phyloP scores from a whole-genome alignment of 306 rosid species.

The Dryas octopetala region DNA sequence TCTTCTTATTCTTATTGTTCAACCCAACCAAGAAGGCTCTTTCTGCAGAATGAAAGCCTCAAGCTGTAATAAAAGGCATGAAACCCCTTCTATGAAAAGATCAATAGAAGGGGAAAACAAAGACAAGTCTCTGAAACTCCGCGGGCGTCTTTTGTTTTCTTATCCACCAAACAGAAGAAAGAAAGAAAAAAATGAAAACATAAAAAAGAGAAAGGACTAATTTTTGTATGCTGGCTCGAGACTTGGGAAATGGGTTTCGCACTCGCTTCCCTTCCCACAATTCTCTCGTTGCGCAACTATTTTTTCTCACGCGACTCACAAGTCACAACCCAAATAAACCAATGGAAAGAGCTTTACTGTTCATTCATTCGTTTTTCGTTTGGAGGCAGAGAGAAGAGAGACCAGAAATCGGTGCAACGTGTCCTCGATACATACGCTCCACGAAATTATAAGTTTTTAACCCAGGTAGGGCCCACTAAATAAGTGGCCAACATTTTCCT shows the following conservation, averaged over 20 bases:
- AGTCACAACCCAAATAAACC: neutral
- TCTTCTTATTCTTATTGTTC: neutral
- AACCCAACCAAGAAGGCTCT: constrained; percentile 15
- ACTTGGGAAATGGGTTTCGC: neutral
- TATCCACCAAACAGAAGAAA: neutral
- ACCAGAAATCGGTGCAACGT: constrained; percentile 20
- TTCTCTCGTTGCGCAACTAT: constrained; percentile 21
- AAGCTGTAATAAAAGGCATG: neutral
- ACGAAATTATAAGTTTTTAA: neutral
- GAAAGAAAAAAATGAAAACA: neutral
- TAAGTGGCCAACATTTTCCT: neutral
- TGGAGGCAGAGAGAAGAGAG: neutral
- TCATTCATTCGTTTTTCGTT: neutral
- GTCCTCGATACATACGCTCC: neutral
- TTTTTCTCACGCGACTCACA: constrained; percentile 8
- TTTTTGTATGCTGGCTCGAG: neutral
- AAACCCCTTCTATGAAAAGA: neutral
- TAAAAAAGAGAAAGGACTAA: neutral
- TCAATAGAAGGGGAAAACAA: neutral
- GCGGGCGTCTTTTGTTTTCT: constrained; percentile 4
- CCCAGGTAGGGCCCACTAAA: neutral
- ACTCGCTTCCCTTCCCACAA: constrained; percentile 12
- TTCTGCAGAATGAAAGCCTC: neutral
- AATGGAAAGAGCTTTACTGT: neutral
- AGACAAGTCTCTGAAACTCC: constrained; percentile 14